phyloP scores from a whole-genome alignment of 1,284 basidiomycete species.

The Apiotrichum sp. region DNA sequence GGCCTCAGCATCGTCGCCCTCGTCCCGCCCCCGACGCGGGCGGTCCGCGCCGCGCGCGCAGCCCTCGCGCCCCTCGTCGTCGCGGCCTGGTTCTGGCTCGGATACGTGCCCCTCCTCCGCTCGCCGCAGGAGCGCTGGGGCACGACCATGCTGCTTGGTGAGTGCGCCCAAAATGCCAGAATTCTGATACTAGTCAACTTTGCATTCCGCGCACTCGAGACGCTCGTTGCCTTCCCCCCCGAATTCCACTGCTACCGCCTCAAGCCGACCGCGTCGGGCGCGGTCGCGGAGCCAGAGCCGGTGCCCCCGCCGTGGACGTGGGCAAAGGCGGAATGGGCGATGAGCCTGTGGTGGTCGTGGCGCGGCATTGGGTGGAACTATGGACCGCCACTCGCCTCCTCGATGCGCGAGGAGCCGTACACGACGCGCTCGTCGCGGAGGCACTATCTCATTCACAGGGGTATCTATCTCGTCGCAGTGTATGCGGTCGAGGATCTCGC shows the following conservation, averaged over 20 bases:
- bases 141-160: constrained; percentile 17
- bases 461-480: constrained; percentile 5
- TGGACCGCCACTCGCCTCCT: constrained; percentile 22
- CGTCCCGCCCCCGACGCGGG: constrained; percentile 19
- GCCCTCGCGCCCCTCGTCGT: constrained; percentile 20
- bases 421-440: constrained; percentile 19
- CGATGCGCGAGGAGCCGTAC: constrained; percentile 24
- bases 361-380: constrained; percentile 43
- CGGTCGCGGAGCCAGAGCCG: constrained; percentile 22
- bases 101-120: constrained; percentile 9
- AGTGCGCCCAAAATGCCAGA: constrained; percentile 4
- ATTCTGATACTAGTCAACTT: constrained; percentile 9
- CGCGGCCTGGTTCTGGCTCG: constrained; percentile 15
- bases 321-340: constrained; percentile 36
- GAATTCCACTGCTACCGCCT: constrained; percentile 33
- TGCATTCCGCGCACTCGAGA: constrained; percentile 22
- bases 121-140: constrained; percentile 30
- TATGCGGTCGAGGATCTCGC: constrained; percentile 22
- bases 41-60: constrained; percentile 27
- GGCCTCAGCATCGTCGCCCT: constrained; percentile 15
- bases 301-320: constrained; percentile 31
- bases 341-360: constrained; percentile 28
- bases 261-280: neutral
- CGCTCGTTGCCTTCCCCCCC: constrained; percentile 32
- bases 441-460: constrained; percentile 17